Evolutionary conservation across 345 rosid species (phyloP), one percentile per base, ranked within the genome.

Genomic region (Sonneratia alba): DNA sequence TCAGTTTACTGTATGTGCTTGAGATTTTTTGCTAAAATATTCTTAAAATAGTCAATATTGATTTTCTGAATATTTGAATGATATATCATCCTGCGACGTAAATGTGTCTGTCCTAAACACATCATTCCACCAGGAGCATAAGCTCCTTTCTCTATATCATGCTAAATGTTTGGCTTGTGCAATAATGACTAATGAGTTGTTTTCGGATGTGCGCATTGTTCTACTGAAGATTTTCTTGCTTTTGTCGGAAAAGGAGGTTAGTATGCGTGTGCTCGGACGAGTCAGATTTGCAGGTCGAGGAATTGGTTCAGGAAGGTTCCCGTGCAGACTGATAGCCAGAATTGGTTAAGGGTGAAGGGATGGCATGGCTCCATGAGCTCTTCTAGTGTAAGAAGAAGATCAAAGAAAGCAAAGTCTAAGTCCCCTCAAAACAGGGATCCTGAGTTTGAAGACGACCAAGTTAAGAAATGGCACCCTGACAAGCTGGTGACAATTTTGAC

Each of bases 331-430:
- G 32, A 1, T 27, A 27, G 32, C 32, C 32, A 27, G 32, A 27
- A 27, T 27, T 27, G 32, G 1, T 27, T 27, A 27, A 27, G 32
- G 32, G 32, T 27, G 32, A 27, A 27, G 32, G 1, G 1, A 27
- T 27, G 32, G 32, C 32, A 90, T 75, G 95, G 98, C 64, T 81
- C 91, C 24, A 78, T 88, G 72, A 89, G 87, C 77, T 87, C 88
- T 27, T 84, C 89, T 24, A 80, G 82, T 72, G 75, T 67, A 79
- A 79, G 76, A 89, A 76, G 75, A 87, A 72, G 67, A 71, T 67
- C 47, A 87, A 82, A 36, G 72, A 69, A 32, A 70, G 75, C 72
- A 82, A 83, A 79, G 5, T 72, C 66, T 32, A 81, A 71, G 69
- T 71, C 42, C 36, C 42, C 37, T 34, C 37, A 2, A 32, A 68